Percentiles rank a stretch among this genome's conserved stretches.
Evolutionary conservation across 2,329 filamentous ascomycete genomes (phyloP).

Genomic region (Colletotrichum endophyticum): DNA sequence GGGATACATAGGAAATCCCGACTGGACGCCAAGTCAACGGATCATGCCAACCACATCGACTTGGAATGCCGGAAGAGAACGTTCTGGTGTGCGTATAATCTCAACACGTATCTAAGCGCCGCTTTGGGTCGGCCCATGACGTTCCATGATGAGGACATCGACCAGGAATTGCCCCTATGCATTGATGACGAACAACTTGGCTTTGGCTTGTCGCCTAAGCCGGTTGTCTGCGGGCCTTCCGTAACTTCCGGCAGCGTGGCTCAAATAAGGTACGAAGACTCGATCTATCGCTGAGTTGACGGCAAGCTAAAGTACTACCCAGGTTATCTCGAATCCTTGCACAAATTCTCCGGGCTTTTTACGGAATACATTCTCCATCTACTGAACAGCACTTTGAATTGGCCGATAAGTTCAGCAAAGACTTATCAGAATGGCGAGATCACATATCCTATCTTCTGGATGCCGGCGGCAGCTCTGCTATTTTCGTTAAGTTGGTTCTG

Average conservation of each 20-base stretch:
- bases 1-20: constrained; percentile 21
- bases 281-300: background rate
- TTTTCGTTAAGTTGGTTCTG: constrained; percentile 31
- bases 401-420: constrained; percentile 30
- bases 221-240: constrained; percentile 9
- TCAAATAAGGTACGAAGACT: constrained; percentile 34
- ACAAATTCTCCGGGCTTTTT: constrained; percentile 36
- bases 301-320: background rate
- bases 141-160: constrained; percentile 69
- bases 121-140: constrained; percentile 65
- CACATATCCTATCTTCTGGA: constrained; percentile 40
- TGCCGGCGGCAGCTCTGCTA: constrained; percentile 38
- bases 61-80: constrained; percentile 45
- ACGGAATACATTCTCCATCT: constrained; percentile 37
- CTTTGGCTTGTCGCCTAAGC: constrained; percentile 12
- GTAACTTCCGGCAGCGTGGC: constrained; percentile 37
- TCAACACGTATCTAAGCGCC: constrained; percentile 68
- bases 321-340: constrained; percentile 38
- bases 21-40: background rate
- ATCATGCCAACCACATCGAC: constrained; percentile 30
- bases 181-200: constrained; percentile 52
- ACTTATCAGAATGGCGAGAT: constrained; percentile 36
- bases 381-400: constrained; percentile 24
- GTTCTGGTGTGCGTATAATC: constrained; percentile 69
- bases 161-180: constrained; percentile 60